Evolutionary conservation across 139 green algal species (phyloP), one percentile per base, ranked within the genome.

Genomic region (Chlamydomonas eustigma): DNA sequence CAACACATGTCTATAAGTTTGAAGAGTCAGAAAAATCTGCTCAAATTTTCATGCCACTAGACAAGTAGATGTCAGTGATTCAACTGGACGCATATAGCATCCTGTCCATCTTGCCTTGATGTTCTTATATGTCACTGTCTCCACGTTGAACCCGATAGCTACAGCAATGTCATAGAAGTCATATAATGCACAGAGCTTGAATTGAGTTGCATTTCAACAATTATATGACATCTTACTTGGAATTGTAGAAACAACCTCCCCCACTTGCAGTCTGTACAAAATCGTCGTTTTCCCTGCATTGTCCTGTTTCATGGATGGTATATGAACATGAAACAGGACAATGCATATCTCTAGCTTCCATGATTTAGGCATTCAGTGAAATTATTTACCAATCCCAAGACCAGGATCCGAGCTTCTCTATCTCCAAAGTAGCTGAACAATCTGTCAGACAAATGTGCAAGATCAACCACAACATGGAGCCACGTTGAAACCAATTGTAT

Each of bases 101-200:
- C 6, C 58, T 37, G 18, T 58, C 65, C 5, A 3, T 8, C 65
- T 4, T 31, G 44, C 65, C 65, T 99, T 99, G 66, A 99, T 98
- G 84, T 99, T 99, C 39, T 99, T 99, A 85, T 99, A 99, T 0
- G 90, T 91, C 24, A 99, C 96, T 22, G 96, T 99, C 85, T 99
- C 96, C 30, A 99, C 96, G 78, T 99, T 99, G 89, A 99, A 99
- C 3, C 96, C 96, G 66, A 99, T 99, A 1, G 95, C 93, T 97
- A 90, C 75, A 73, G 4, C 8, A 6, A 39, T 8, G 30, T 44
- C 24, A 67, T 44, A n/a, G n/a, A n/a, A n/a, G 24, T 73, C 1
- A 65, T 31, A 75, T 58, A 28, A 28, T 28, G 44, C 12, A 58
- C 12, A 18, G 44, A 28, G 44, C 44, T 18, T 58, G 12, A 58